Base-by-base conservation (phyloP, 371 early-diverging fungal genomes). In the Haplosporangium sp. region DNA sequence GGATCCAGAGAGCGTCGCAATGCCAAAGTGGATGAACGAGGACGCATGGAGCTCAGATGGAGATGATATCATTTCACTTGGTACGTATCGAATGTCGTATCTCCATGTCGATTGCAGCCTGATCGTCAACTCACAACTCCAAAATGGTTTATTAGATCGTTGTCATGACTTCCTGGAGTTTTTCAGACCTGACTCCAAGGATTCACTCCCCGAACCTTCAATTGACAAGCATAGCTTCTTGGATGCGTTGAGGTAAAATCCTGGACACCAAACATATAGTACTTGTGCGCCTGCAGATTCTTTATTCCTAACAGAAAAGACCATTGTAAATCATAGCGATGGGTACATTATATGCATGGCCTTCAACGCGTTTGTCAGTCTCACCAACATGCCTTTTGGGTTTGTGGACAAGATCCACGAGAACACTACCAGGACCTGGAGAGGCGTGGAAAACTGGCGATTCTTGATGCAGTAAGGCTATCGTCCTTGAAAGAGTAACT, bases 351-450 rank as follows among this genome's bases (percentile, higher is more conserved):
- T 90, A 21, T 89, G 90, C 58, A 83, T 74, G 67, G 84, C 80
- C 5, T 89, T 88, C 73, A 88, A 89, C 67, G 81, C 82, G 37
- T 74, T 90, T 37, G 84, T 88, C 16, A 82, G 85, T 41, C 84
- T 85, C 21, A 88, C 89, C 18, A 83, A 83, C 64, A 83, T 88
- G 60, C 89, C 89, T 1, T 90, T 90, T 79, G 90, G 88, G 12
- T 75, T 85, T 20, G 88, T 90, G 36, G 86, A 81, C 58, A 88
- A 90, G 57, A 83, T 87, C 21, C 87, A 90, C 52, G 80, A 82
- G 14, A 86, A 89, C 57, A 89, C 87, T 16, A 66, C 71, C n/a
- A 83, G 90, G n/a, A 86, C 88, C 5, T 90, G 86, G 71, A 82
- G 90, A 56, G 87, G 85, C 7, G 85, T 85, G 13, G 90, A 90